Evolutionary conservation across 2,329 filamentous ascomycete species (phyloP).

Genomic region (Claviceps sp.): DNA sequence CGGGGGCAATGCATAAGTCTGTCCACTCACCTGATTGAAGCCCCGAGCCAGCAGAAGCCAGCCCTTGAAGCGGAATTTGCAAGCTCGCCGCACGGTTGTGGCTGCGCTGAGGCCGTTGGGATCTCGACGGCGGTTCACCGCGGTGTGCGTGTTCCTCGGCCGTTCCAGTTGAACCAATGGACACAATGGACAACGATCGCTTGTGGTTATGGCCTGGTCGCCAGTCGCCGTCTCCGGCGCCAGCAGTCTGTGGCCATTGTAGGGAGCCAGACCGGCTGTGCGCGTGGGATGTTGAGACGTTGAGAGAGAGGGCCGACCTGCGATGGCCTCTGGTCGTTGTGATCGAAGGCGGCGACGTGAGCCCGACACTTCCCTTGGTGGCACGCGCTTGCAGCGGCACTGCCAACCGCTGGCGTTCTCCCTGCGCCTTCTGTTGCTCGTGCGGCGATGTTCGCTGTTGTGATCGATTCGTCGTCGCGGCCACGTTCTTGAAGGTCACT

Average conservation of each 20-base stretch:
- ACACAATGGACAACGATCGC: conserved; percentile 71
- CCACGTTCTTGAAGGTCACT: conserved; percentile 89
- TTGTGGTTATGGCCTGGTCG: conserved; percentile 47
- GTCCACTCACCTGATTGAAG: conserved; percentile 23
- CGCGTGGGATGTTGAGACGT: conserved; percentile 31
- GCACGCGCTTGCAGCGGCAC: conserved; percentile 30
- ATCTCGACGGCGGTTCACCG: conserved; percentile 27
- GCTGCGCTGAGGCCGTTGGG: conserved; percentile 42
- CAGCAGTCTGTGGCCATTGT: conserved; percentile 29
- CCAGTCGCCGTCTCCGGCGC: conserved; percentile 17
- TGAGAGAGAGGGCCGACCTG: conserved; percentile 50
- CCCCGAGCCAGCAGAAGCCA: conserved; percentile 30
- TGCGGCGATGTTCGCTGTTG: conserved; percentile 11
- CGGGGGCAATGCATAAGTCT: too few species aligned
- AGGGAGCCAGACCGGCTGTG: conserved; percentile 33
- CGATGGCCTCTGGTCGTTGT: conserved; percentile 43
- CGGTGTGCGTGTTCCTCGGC: conserved; percentile 33
- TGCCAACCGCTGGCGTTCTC: conserved; percentile 24
- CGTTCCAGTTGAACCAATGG: conserved; percentile 47
- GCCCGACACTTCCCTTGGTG: conserved; percentile 27
- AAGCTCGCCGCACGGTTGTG: conserved; percentile 73
- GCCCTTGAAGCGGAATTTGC: conserved; percentile 42
- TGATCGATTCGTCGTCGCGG: conserved; percentile 28
- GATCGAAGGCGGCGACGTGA: conserved; percentile 31
- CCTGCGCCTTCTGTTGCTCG: conserved; percentile 12